Evolutionary conservation across 2,329 filamentous ascomycete species (phyloP).

Genomic region (Lachnellula hyalina): DNA sequence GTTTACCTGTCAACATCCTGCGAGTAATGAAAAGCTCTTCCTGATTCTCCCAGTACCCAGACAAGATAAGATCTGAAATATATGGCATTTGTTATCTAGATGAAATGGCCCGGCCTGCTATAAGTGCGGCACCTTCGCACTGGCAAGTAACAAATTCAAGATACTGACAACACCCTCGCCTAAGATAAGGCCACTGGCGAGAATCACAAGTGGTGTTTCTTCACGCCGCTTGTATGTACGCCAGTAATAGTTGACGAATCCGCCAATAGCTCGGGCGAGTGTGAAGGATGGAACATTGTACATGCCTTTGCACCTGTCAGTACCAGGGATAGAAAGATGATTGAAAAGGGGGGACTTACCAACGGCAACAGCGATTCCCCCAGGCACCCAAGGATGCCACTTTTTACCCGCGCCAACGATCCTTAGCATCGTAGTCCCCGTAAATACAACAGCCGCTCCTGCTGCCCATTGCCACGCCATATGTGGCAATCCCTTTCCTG

Average conservation of each 20-base stretch:
- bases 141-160: conserved; percentile 78
- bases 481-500: conserved; percentile 77
- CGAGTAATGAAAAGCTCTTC: too few relatives aligned
- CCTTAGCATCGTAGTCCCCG: conserved; percentile 62
- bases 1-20: too few relatives aligned
- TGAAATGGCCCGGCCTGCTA: conserved; percentile 5
- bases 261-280: conserved; percentile 78
- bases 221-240: conserved; percentile 43
- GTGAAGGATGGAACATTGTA: conserved; percentile 98
- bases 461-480: conserved; percentile 79
- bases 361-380: conserved; percentile 92
- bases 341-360: conserved; percentile 44
- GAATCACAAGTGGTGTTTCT: conserved; percentile 79
- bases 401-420: conserved; percentile 47
- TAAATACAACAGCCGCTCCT: conserved; percentile 70
- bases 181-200: conserved; percentile 84
- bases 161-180: conserved; percentile 92
- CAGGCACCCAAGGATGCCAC: conserved; percentile 77
- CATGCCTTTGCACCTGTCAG: conserved; percentile 56
- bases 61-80: too few relatives aligned
- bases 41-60: too few relatives aligned
- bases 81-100: background rate
- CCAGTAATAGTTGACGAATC: conserved; percentile 76
- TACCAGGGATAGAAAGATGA: background rate
- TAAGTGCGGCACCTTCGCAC: conserved; percentile 68